A percentile compares a stretch with the other conserved stretches of the same genome.
Evolutionary conservation across 78 protist genomes (phyloP).

Genomic region (Guillardia theta): DNA sequence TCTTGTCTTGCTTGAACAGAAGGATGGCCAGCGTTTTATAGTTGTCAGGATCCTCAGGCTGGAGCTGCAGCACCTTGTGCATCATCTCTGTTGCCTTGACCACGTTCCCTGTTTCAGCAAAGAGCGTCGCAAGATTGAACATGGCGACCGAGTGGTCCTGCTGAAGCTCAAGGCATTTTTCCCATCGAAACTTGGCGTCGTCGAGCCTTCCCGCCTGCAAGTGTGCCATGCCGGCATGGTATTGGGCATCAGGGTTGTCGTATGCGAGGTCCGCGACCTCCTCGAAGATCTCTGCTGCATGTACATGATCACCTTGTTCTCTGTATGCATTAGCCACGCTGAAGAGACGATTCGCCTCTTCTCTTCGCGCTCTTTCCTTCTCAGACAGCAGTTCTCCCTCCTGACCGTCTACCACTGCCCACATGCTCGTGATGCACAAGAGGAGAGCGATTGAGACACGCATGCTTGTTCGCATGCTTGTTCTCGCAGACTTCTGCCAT

Average conservation of each 20-base stretch:
- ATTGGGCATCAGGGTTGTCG: background rate
- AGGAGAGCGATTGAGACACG: too few relatives aligned
- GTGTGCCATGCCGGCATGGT: conserved; percentile 20
- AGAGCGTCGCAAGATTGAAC: background rate
- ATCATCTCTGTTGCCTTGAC: background rate
- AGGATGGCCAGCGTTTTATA: background rate
- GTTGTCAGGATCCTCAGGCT: background rate
- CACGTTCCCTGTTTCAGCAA: background rate
- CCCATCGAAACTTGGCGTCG: background rate
- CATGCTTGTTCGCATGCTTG: too few relatives aligned
- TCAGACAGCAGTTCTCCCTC: background rate
- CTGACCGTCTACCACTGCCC: too few relatives aligned
- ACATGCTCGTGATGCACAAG: too few relatives aligned
- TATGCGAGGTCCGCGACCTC: conserved; percentile 9
- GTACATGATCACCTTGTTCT: background rate
- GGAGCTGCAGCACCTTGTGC: background rate
- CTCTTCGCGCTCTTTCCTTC: background rate
- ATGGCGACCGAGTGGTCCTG: background rate
- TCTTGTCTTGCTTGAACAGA: background rate
- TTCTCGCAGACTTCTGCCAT: too few relatives aligned
- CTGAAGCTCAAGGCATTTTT: background rate
- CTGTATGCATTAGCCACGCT: background rate
- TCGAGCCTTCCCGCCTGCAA: background rate
- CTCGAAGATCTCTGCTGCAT: background rate
- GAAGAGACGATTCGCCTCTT: background rate